Base-by-base conservation (phyloP, 495 filamentous ascomycete species). In the Aspergillus mulundensis region DNA sequence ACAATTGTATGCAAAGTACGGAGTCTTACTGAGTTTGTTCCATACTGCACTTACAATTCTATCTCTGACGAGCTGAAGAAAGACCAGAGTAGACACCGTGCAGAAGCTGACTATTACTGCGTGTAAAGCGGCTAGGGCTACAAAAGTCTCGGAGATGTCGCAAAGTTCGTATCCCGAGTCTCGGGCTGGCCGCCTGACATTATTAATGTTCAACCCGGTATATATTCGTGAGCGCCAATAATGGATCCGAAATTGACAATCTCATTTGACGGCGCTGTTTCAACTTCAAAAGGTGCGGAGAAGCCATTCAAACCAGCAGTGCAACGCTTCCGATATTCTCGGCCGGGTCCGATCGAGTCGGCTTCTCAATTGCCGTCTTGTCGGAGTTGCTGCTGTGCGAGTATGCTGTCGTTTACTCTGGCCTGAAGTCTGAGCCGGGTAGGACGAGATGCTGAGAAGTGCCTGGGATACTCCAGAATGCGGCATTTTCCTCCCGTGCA, bases 141-240 rank as follows among this genome's bases (percentile, higher is more conserved):
- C 32, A 11, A 36, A 10, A 5, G 28, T 36, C 8, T 36, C 32
- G 12, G 20, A 46, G 43, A 28, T 24, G 23, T 30, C 23, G 43
- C 23, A 46, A 10, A 18, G 24, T 40, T 16, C 34, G 48, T 7
- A 5, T 50, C 48, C 20, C 47, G 32, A 38, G 20, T 15, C 7
- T 36, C 12, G 7, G 32, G 32, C 32, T 36, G 32, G 32, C 32
- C 32, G 32, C 32, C 25, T 20, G 19, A 12, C 8, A 56, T 56
- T 56, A 56, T 42, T 56, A 56, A 56, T 56, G 30, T 36, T 50
- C 32, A 38, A 56, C 45, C 46, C 53, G 53, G 40, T 14, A 36
- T 51, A 34, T 49, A 32, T 23, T 39, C 16, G 45, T 47, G 36
- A 49, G 44, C 53, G 48, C 48, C 48, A 50, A 50, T 50, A 40